Base-by-base conservation (phyloP, 495 filamentous ascomycete species). In the Annulohypoxylon nitens region DNA sequence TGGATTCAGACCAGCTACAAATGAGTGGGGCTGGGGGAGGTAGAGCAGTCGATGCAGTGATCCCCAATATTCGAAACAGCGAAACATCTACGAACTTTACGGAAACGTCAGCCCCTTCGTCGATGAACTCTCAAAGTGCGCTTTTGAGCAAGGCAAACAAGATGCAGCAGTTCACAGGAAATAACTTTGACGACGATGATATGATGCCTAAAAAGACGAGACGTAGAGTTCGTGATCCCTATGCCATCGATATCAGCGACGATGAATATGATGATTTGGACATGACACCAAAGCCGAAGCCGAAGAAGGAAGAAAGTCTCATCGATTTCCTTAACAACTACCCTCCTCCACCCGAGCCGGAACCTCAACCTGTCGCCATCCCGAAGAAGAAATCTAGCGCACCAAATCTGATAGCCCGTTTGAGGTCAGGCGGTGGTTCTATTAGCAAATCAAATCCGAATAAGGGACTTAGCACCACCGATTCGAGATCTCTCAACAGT, bases 271-370 rank as follows among this genome's bases (percentile, higher is more conserved):
- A 85, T 0, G 89, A 91, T 72, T 63, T 76, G 4, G 80, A 77
- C 3, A 54, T 77, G 16, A 70, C 78, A 2, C 77, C 78, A 0
- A 83, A 74, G 63, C 78, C 76, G 20, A 76, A 78, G 34, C 77
- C 78, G 12, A 81, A 81, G 14, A 79, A 90, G 30, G 90, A 92
- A 74, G 93, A 93, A 73, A 94, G 92, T 75, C 78, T 98, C 54
- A 88, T 93, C 36, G 97, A 99, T 73, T 99, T 99, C 84, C 83
- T 99, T 61, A 88, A 87, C 58, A 94, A 88, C 73, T 90, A 88
- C n/a, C 88, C 93, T 18, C 96, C 95, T 12, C 94, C 96, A 2
- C 81, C 86, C 14, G 81, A 82, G 69, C 80, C 84, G 16, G 83
- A 81, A 26, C 75, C 78, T 7, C 83, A 85, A 14, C 84, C 86